Conservation (phyloP, 768 basidiomycete genomes). For the Epithele typhae region DNA sequence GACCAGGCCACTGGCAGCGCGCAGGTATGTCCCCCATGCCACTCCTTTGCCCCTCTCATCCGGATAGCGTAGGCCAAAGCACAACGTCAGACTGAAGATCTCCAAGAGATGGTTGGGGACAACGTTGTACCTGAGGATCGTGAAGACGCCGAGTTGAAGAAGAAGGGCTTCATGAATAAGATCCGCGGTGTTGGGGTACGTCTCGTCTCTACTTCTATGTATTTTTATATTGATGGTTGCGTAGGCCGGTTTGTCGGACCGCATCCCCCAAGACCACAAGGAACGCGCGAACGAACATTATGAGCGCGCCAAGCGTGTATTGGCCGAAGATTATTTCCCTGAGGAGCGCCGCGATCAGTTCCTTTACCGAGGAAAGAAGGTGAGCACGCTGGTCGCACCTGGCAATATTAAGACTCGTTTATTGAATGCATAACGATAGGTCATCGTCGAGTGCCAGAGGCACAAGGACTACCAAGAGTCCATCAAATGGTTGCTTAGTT, state of each 20-base stretch:
- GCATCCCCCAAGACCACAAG: conserved; percentile 66
- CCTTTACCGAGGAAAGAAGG: conserved; percentile 92
- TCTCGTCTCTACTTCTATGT: too few relatives aligned
- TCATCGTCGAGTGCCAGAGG: conserved; percentile 88
- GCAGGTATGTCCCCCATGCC: conserved; percentile 3
- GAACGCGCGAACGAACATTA: conserved; percentile 48
- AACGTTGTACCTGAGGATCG: conserved; percentile 27
- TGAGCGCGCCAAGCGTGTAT: conserved; percentile 60
- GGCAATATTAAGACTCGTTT: neutral
- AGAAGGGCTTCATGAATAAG: conserved; percentile 28
- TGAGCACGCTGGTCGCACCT: conserved; percentile 18
- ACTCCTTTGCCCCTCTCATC: neutral
- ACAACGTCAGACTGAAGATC: conserved; percentile 19
- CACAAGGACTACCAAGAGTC: conserved; percentile 87
- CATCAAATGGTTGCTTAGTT: conserved; percentile 66
- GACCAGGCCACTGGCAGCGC: conserved; percentile 13
- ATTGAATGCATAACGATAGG: conserved; percentile 31
- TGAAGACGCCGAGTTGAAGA: conserved; percentile 36
- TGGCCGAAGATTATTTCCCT: conserved; percentile 85
- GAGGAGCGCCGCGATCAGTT: conserved; percentile 88
- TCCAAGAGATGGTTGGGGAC: conserved; percentile 20
- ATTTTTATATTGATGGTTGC: too few relatives aligned
- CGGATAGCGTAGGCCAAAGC: conserved; percentile 11
- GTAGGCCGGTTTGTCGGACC: conserved; percentile 45
- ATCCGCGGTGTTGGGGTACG: conserved; percentile 28